Percentiles rank a stretch among this genome's conserved stretches.
Conservation (phyloP, 345 rosid species). For the Arabidopsis thaliana region TAIR10.1 NC_003076.8:26302501-26303000, state of each 20-base stretch:
- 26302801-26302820: neutral
- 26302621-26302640: neutral
- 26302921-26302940: slow-evolving; percentile 1
- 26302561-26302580: slow-evolving; percentile 19
- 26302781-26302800: neutral
- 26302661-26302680: slow-evolving; percentile 55
- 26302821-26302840: slow-evolving; percentile 60
- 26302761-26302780: slow-evolving; percentile 50
- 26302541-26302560: slow-evolving; percentile 51
- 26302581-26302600: neutral
- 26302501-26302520: slow-evolving; percentile 58
- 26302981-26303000: slow-evolving; percentile 67
- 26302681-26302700: slow-evolving; percentile 53
- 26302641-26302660: slow-evolving; percentile 59
- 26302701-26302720: slow-evolving; percentile 71
- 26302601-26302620: neutral
- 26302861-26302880: slow-evolving; percentile 66
- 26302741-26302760: slow-evolving; percentile 67
- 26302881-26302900: slow-evolving; percentile 62
- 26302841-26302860: slow-evolving; percentile 65
- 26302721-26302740: slow-evolving; percentile 80
- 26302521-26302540: slow-evolving; percentile 59
- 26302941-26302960: neutral
- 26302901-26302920: slow-evolving; percentile 54
- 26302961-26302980: slow-evolving; percentile 63